Base-by-base conservation (phyloP, 306 rosid genomes). In the Macrotyloma uniflorum region DNA sequence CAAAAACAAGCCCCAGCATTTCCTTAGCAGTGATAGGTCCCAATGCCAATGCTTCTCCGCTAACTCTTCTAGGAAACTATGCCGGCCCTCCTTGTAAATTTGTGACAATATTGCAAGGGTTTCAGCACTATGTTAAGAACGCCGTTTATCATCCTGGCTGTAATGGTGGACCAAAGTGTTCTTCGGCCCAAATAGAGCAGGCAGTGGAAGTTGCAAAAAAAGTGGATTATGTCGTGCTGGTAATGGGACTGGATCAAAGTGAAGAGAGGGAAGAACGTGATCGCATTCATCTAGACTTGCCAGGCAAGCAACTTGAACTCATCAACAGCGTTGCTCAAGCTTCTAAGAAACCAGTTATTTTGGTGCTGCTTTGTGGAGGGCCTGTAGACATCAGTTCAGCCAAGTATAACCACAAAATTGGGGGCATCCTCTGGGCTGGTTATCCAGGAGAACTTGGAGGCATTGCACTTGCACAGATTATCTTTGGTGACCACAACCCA, bases 371-470 rank as follows among this genome's bases (percentile, higher is more conserved):
- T 62, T 77, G 85, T 53, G 99, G 99, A 23, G 98, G 99, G n/a
- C 96, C 98, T 6, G 57, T 95, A 5, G 99, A 95, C 86, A 84
- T 93, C 51, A 83, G 94, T 83, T 84, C 82, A 5, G 93, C 96
- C 3, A 95, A 93, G 85, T 8, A 79, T 82, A 55, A 91, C 55
- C 8, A 67, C 67, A 89, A 84, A 74, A 64, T 95, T 30, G 97
- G 99, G 72, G 83, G 99, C 77, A 95, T 95, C 78, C 57, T 95
- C 53, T 95, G 98, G 99, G 99, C 96, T 63, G 99, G 99, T 80
- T 95, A 95, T 87, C 98, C 98, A 0, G 98, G 99, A 7, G 87
- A 93, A 84, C 85, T 86, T 45, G 99, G 99, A 59, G 97, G 95
- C 62, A 69, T 74, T 67, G 99, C 99, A 2, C 79, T 95, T 76